Percentiles rank a stretch among this genome's conserved stretches.
Conservation (phyloP, 2,329 filamentous ascomycete genomes). For the Calonectria henricotiae region DNA sequence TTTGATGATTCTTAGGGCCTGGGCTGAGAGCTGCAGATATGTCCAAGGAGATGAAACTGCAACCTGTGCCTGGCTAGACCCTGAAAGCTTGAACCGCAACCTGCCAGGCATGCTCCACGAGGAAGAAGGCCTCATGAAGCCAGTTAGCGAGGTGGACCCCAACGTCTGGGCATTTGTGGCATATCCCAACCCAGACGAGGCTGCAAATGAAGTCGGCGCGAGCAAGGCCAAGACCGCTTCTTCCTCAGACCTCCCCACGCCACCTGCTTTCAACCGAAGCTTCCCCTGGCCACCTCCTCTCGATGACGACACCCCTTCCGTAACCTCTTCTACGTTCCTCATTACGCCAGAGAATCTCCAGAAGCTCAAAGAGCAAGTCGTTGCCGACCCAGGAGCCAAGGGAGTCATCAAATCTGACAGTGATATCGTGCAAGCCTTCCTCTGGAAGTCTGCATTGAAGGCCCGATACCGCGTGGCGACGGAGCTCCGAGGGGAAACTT, state of each 20-base stretch:
- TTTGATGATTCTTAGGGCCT: constrained; percentile 51
- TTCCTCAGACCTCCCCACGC: no score
- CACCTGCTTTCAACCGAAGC: no score
- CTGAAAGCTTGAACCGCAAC: constrained; percentile 54
- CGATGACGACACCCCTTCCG: no score
- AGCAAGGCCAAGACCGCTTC: no score
- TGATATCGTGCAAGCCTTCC: constrained; percentile 60
- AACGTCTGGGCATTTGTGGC: constrained; percentile 41
- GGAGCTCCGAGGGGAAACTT: constrained; percentile 40
- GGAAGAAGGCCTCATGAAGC: no score
- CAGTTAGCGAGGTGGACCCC: constrained; percentile 49
- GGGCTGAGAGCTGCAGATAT: constrained; percentile 54
- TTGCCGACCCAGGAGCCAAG: constrained; percentile 47
- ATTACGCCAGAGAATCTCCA: constrained; percentile 35
- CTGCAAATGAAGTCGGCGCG: no score
- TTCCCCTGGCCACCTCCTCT: no score
- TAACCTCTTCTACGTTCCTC: no score
- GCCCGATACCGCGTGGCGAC: constrained; percentile 56
- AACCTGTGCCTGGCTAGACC: constrained; percentile 51
- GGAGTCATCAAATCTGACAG: constrained; percentile 50
- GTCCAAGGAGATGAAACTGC: constrained; percentile 48
- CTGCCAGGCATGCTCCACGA: constrained; percentile 12
- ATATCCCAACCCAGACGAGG: no score
- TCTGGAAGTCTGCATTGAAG: constrained; percentile 57
- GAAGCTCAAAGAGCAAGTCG: constrained; percentile 51